Evolutionary conservation across 371 early-diverging fungal genomes (phyloP).

Genomic region (Mortierella sp.): DNA sequence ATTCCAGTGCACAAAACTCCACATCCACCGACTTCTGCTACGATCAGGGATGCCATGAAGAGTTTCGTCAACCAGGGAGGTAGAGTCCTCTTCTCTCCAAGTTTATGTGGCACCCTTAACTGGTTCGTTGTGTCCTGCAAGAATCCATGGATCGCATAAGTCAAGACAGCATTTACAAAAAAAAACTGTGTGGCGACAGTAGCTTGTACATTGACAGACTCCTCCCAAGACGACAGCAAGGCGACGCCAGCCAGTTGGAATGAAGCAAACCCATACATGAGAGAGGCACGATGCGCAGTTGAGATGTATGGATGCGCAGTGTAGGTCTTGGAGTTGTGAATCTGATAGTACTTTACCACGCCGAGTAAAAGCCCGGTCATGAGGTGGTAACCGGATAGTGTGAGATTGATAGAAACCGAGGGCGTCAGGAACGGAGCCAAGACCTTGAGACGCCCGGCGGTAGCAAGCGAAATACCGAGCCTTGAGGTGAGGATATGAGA

Average conservation of each 20-base stretch:
- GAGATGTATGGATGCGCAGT: constrained; percentile 54
- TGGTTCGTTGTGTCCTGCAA: constrained; percentile 46
- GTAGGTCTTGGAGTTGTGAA: constrained; percentile 30
- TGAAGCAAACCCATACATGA: constrained; percentile 54
- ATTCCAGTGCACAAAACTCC: constrained; percentile 17
- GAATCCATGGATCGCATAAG: constrained; percentile 42
- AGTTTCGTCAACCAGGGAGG: constrained; percentile 25
- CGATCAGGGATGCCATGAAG: constrained; percentile 31
- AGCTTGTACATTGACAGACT: constrained; percentile 25
- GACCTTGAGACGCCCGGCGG: constrained; percentile 2
- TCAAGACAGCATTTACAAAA: constrained; percentile 30
- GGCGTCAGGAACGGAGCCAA: constrained; percentile 37
- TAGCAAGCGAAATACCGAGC: constrained; percentile 14
- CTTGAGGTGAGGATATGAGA: constrained; percentile 12
- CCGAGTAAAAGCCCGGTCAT: constrained; percentile 45
- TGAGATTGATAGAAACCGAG: constrained; percentile 37
- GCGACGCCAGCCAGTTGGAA: constrained; percentile 37
- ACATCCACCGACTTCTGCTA: constrained; percentile 39
- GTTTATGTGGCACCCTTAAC: constrained; percentile 35
- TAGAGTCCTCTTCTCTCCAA: constrained; percentile 26
- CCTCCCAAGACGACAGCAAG: constrained; percentile 24
- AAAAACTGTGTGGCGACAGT: constrained; percentile 31
- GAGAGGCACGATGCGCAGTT: constrained; percentile 41
- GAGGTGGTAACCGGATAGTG: constrained; percentile 36
- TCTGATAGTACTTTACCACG: constrained; percentile 42